A percentile compares a stretch with the other conserved stretches of the same genome.
phyloP scores from a whole-genome alignment of 306 rosid species.

The Lotus japonicus region DNA sequence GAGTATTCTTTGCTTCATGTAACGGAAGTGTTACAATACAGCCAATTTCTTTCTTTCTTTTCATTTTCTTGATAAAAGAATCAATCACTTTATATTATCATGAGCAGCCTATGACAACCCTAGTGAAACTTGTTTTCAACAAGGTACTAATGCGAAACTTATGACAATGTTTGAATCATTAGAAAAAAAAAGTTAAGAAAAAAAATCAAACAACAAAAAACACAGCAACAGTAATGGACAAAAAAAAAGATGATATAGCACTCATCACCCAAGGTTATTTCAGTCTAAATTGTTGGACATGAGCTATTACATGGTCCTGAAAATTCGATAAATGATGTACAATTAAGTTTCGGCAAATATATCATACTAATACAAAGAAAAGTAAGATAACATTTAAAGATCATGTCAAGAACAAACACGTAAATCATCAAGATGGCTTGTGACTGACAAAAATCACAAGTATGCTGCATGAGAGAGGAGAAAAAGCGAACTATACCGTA shows the following conservation, averaged over 20 bases:
- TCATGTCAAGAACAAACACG: background rate
- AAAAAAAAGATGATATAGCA: background rate
- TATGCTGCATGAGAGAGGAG: background rate
- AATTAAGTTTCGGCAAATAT: slow-evolving; percentile 3
- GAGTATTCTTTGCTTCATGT: too few species aligned
- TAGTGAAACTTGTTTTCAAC: background rate
- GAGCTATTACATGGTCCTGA: background rate
- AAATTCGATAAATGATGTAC: background rate
- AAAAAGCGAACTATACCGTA: slow-evolving; percentile 51
- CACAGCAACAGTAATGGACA: background rate
- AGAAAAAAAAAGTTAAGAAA: background rate
- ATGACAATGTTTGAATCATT: background rate
- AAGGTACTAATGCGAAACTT: background rate
- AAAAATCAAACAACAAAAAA: background rate
- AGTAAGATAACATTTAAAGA: background rate
- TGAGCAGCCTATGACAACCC: background rate
- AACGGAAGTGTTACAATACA: background rate
- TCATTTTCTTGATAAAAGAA: background rate
- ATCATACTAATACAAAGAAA: background rate
- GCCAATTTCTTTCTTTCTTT: background rate
- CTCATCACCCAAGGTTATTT: background rate
- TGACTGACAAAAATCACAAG: background rate
- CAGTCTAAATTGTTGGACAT: background rate
- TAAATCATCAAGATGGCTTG: background rate
- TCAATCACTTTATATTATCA: background rate